Evolutionary conservation across 2,329 filamentous ascomycete genomes (phyloP).

Genomic region (Trichoderma endophyticum): DNA sequence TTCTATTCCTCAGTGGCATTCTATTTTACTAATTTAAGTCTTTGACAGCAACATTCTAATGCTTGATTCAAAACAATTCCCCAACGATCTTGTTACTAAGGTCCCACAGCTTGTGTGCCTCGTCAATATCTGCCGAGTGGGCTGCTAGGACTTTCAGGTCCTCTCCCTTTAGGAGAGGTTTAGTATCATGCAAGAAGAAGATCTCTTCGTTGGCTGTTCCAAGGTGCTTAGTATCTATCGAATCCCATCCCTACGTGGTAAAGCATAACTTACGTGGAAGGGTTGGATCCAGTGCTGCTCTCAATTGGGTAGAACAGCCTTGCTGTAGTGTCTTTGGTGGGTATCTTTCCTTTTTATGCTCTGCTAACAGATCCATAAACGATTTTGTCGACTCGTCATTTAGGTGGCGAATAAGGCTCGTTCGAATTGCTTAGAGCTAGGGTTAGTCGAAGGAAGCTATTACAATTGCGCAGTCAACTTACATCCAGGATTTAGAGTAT

Average conservation of each 20-base stretch:
- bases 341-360: not conserved
- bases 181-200: not conserved
- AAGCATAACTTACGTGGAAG: not conserved
- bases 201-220: not conserved
- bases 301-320: not conserved
- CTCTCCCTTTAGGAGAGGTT: not conserved
- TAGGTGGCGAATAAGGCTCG: not conserved
- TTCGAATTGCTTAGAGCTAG: not conserved
- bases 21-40: accelerated
- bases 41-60: too few species aligned
- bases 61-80: not conserved
- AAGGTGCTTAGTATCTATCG: not conserved
- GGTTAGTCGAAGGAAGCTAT: not conserved
- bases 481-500: not conserved
- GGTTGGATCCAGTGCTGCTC: not conserved
- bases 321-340: not conserved
- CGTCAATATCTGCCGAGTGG: not conserved
- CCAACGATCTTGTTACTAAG: not conserved
- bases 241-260: not conserved
- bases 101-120: not conserved
- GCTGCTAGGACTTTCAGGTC: not conserved
- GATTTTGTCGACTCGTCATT: not conserved
- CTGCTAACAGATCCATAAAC: not conserved
- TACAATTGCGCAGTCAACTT: not conserved
- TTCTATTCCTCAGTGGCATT: not conserved